Evolutionary conservation across 2,329 filamentous ascomycete genomes (phyloP), one percentile per base, ranked within the genome.

Genomic region (Xylariaceae sp.): DNA sequence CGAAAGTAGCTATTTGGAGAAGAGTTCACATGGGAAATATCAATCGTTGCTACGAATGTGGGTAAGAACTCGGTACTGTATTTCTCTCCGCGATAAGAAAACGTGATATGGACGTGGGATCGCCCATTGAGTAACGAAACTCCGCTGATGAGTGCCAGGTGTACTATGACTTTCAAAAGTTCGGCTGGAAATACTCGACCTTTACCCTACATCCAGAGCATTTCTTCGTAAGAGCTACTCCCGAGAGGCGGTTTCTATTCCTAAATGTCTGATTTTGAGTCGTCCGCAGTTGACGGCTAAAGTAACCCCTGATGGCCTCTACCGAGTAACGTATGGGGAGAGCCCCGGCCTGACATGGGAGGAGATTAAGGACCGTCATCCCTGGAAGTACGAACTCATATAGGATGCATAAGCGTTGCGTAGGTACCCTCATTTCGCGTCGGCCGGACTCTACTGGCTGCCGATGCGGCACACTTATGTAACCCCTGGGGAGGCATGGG

Each of bases 291-390:
- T 86, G 81, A 80, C 80, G 1, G 82, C 83, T 2, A 77, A 74
- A 40, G 80, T 86, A 57, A 81, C 77, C 1, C 70, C 69, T 2
- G 80, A 85, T 50, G 81, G 80, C 0, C 67, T 86, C 9, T 86
- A 83, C 71, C 78, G 83, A 13, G 78, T 86, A 34, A 83, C 83
- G 0, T 86, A 86, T 61, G 82, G 81, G 49, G 84, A 86, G 59
- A 69, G 69, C 0, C 71, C 75, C 0, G 77, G 76, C 1, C 72
- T 86, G 12, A 76, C 74, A 0, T 69, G 65, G 34, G 80, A 83
- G 10, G 72, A 85, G 64, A 74, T 83, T 50, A 67, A 74, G 26
- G 72, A 71, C 22, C 74, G 81, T 5, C 80, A 81, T 58, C 75
- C 79, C 1, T 67, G 67, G 56, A 83, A 81, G 54, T 86, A 79